Evolutionary conservation across 805 yeast species (phyloP).

Genomic region (Komagataella ulmi): DNA sequence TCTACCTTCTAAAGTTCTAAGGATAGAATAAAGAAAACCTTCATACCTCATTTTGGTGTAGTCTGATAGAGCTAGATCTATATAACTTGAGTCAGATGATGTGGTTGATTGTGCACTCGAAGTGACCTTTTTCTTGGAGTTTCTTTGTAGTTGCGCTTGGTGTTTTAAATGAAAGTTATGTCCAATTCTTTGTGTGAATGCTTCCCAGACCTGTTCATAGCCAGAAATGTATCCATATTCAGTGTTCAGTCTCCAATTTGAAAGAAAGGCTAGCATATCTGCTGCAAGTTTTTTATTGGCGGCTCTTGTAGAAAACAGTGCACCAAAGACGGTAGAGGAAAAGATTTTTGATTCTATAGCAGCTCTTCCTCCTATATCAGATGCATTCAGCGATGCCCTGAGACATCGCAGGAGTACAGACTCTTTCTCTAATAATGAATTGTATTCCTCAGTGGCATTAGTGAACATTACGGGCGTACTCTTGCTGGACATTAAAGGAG

Average conservation of each 20-base stretch:
- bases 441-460: constrained; percentile 17
- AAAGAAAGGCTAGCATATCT: constrained; percentile 57
- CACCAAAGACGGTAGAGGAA: constrained; percentile 63
- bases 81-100: background rate
- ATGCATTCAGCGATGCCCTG: constrained; percentile 60
- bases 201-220: constrained; percentile 8
- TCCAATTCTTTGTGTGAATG: constrained; percentile 15
- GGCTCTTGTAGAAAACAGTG: constrained; percentile 64
- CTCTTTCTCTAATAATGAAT: constrained; percentile 45
- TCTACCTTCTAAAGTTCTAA: constrained; percentile 36
- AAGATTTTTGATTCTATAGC: constrained; percentile 39
- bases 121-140: background rate
- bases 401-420: constrained; percentile 67
- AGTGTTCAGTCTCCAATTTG: constrained; percentile 7
- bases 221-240: constrained; percentile 2
- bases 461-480: constrained; percentile 10
- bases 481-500: constrained; percentile 9
- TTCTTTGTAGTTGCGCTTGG: constrained; percentile 8
- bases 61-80: background rate
- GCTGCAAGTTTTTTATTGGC: constrained; percentile 77
- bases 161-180: constrained; percentile 20
- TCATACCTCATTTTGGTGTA: constrained; percentile 17
- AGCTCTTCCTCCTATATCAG: constrained; percentile 52
- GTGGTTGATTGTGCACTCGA: background rate
- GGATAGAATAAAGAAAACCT: constrained; percentile 19